Evolutionary conservation across 495 filamentous ascomycete genomes (phyloP).

Genomic region (Neurospora sp.): DNA sequence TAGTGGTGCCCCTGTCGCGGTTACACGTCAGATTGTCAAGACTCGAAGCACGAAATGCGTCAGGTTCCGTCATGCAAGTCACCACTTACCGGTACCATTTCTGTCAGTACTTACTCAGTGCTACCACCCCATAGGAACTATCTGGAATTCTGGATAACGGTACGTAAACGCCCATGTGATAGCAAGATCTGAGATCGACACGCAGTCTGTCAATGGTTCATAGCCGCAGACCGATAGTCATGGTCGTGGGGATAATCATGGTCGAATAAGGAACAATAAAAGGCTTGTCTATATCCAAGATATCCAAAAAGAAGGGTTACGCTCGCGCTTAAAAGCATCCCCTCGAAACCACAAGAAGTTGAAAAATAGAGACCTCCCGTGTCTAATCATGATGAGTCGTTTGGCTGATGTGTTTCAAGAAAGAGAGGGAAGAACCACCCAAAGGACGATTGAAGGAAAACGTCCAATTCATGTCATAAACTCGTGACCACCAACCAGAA

Average conservation of each 20-base stretch:
- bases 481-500: neutral
- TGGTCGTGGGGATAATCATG: neutral
- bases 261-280: neutral
- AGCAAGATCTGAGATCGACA: no score
- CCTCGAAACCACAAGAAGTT: neutral
- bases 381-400: neutral
- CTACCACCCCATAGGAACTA: no score
- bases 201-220: no score
- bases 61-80: neutral
- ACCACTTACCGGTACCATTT: neutral
- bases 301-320: neutral
- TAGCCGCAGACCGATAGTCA: no score
- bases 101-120: no score
- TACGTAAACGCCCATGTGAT: no score
- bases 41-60: slow-evolving; percentile 2
- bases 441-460: neutral
- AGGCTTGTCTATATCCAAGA: neutral
- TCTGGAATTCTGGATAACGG: no score
- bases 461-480: neutral
- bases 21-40: neutral
- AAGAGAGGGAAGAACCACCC: neutral
- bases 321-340: neutral
- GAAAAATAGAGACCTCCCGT: neutral
- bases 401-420: neutral
- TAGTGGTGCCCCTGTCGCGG: neutral